Base-by-base conservation (phyloP, 805 yeast species). In the Saccharomyces mikatae region DNA sequence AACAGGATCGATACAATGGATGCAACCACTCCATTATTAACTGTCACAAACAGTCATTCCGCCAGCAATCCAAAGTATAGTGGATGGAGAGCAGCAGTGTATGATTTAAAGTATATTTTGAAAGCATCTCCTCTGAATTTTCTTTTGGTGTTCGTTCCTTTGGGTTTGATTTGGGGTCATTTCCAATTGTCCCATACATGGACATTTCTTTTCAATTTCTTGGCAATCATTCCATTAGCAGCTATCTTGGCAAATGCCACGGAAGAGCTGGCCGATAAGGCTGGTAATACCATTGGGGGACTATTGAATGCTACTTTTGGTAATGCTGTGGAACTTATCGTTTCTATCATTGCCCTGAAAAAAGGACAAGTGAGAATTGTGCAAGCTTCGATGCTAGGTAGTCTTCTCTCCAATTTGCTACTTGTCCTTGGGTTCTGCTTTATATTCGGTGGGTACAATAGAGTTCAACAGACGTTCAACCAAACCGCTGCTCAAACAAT, bases 401-500 rank as follows among this genome's bases (percentile, higher is more conserved):
- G 96, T 52, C 88, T 94, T 57, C 76, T 94, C 55, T 88, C 96
- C 50, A 94, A 94, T 73, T 74, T 91, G 63, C 75, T 94, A 57
- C 77, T 94, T 53, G 99, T 94, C 2, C 77, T 94, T 52, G 99
- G 99, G n/a, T 87, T 96, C 70, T 90, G 97, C 68, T 94, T 94
- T 67, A 72, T 92, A 14, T 90, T 87, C 46, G 99, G 99, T 54
- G 99, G 99, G 17, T 80, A 84, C 68, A 85, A 87, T 60, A 81
- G 94, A 58, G 77, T 85, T 41, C 94, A 87, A 69, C 98, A 94
- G 71, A 79, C 79, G 1, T 94, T 94, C 74, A 90, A 90, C 75
- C 96, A 88, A 71, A 92, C 98, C 0, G 97, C 91, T 6, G 99
- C 99, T 4, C 98, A 94, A 72, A 91, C 98, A 6, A 94, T 94